Evolutionary conservation across 2,329 filamentous ascomycete genomes (phyloP).

Genomic region (Trichoderma simmonsii): DNA sequence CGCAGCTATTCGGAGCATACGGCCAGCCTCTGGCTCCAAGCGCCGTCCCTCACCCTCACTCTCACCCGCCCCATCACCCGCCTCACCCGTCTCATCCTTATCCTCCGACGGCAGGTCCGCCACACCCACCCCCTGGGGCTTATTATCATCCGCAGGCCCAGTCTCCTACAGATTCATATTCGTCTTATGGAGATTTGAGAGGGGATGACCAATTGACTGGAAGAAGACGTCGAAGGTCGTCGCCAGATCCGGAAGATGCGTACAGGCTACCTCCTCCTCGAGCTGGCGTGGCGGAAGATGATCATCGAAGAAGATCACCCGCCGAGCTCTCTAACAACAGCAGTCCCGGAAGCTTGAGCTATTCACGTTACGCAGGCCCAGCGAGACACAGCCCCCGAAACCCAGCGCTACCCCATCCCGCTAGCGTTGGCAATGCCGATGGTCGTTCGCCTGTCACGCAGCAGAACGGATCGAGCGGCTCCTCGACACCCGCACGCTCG

Average conservation of each 20-base stretch:
- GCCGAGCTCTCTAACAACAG: slow-evolving; percentile 47
- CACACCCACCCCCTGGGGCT: slow-evolving; percentile 34
- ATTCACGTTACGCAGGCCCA: slow-evolving; percentile 36
- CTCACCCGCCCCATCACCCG: neutral
- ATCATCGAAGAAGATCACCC: slow-evolving; percentile 50
- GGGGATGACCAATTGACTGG: slow-evolving; percentile 33
- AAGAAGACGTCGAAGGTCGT: slow-evolving; percentile 37
- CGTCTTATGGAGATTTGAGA: slow-evolving; percentile 37
- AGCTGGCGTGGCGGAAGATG: slow-evolving; percentile 43
- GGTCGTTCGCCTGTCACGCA: slow-evolving; percentile 36
- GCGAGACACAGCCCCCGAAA: slow-evolving; percentile 38
- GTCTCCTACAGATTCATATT: slow-evolving; percentile 44
- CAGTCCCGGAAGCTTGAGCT: slow-evolving; percentile 44
- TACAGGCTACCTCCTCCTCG: slow-evolving; percentile 47
- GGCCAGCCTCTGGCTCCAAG: slow-evolving; percentile 51
- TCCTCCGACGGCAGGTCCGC: slow-evolving; percentile 22
- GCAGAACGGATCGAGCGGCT: slow-evolving; percentile 36
- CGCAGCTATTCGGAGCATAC: slow-evolving; percentile 55
- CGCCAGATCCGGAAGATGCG: slow-evolving; percentile 40
- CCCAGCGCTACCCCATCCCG: slow-evolving; percentile 36
- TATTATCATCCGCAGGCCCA: slow-evolving; percentile 41
- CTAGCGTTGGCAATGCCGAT: slow-evolving; percentile 26
- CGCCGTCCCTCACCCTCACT: slow-evolving; percentile 25
- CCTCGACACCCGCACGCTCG: slow-evolving; percentile 34
- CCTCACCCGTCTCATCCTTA: slow-evolving; percentile 24